Percentiles rank a stretch among this genome's conserved stretches.
Conservation (phyloP, 352 stramenopile genomes). For the Phytopythium helicoides region DNA sequence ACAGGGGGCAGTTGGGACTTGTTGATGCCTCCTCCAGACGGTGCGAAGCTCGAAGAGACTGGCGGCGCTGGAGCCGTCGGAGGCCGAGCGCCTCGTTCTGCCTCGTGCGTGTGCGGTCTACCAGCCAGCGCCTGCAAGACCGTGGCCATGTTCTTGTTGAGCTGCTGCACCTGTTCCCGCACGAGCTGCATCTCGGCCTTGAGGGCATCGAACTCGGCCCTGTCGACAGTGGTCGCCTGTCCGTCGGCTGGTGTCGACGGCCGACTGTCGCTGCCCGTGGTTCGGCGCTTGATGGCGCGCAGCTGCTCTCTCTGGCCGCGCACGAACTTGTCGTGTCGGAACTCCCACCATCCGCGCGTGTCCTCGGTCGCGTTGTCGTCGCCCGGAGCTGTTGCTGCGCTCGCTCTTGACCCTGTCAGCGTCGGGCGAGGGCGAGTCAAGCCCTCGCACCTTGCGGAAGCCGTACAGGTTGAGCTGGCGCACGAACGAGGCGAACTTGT, state of each 20-base stretch:
- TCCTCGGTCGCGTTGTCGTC: constrained; percentile 32
- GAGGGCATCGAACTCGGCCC: constrained; percentile 74
- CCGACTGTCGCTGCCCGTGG: constrained; percentile 14
- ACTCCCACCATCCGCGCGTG: constrained; percentile 67
- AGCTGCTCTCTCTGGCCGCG: constrained; percentile 63
- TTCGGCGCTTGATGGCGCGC: constrained; percentile 71
- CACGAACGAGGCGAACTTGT: constrained; percentile 92
- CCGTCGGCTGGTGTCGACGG: constrained; percentile 14
- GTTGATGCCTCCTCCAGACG: background rate
- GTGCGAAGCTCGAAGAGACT: background rate
- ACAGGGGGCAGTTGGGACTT: constrained; percentile 3
- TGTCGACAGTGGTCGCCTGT: constrained; percentile 33
- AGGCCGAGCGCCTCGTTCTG: constrained; percentile 7
- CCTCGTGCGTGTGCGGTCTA: constrained; percentile 8
- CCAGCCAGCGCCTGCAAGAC: constrained; percentile 56
- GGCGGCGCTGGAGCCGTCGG: constrained; percentile 2
- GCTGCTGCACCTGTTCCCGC: constrained; percentile 64
- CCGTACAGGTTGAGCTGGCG: constrained; percentile 93
- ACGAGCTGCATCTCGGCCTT: constrained; percentile 48
- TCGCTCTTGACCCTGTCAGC: background rate
- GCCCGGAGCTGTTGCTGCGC: background rate
- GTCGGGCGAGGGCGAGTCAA: too few species aligned
- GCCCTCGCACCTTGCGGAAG: constrained; percentile 76
- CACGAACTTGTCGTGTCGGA: constrained; percentile 85
- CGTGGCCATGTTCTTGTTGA: constrained; percentile 60